Conservation (phyloP, 2,329 filamentous ascomycete genomes). For the Helicocarpus griseus region DNA sequence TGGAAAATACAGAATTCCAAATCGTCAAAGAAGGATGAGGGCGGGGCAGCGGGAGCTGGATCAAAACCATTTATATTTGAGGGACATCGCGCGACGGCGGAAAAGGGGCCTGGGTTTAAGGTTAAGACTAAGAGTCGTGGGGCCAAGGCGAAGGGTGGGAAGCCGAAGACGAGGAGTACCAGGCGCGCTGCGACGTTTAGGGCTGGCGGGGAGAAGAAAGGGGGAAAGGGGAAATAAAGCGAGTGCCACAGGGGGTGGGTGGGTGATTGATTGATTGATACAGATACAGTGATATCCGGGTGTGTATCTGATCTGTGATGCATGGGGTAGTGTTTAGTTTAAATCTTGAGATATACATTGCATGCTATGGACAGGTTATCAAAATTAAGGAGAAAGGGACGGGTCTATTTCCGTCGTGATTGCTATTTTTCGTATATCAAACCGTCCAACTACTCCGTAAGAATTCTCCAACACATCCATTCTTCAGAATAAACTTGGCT, state of each 20-base stretch:
- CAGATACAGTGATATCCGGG: no score
- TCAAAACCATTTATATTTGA: constrained; percentile 34
- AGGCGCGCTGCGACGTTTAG: constrained; percentile 35
- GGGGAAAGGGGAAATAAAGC: constrained; percentile 24
- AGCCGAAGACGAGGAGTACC: constrained; percentile 32
- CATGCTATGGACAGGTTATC: no score
- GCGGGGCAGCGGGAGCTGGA: neutral
- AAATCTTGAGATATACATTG: no score
- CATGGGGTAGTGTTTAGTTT: no score
- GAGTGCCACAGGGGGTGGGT: neutral
- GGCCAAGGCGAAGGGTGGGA: constrained; percentile 20
- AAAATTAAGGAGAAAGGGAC: no score
- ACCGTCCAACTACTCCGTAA: no score
- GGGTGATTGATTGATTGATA: neutral
- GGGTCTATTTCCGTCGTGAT: no score
- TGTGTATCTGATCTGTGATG: no score
- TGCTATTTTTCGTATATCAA: no score
- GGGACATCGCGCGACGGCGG: constrained; percentile 33
- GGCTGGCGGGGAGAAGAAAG: constrained; percentile 32
- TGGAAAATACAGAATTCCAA: constrained; percentile 21
- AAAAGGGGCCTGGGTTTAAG: constrained; percentile 22
- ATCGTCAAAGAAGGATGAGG: constrained; percentile 8
- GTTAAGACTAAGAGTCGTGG: constrained; percentile 31
- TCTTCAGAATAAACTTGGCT: no score
- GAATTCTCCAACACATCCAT: no score